These are phyloP conservation scores for Oehlia diaphana DNA, from an alignment of 192 early-diverging fungal genomes.

Conservation along the genomic window DNA sequence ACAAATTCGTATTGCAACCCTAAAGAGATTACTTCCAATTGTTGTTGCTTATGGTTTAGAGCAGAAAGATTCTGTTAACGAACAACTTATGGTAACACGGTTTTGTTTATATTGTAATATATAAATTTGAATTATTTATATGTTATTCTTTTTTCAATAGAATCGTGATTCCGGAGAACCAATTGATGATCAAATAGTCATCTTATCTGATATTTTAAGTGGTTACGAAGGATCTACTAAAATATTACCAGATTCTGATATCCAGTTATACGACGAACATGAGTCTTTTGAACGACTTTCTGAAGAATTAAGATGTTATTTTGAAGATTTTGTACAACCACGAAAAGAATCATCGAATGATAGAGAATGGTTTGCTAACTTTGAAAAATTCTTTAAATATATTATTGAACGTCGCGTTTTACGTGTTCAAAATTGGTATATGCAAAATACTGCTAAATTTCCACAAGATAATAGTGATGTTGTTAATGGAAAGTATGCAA, in stretches of 20 bases:
- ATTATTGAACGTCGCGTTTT: constrained; percentile 15
- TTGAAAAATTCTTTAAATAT: constrained; percentile 19
- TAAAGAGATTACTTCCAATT: neutral
- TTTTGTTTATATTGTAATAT: neutral
- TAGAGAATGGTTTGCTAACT: constrained; percentile 11
- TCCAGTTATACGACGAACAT: constrained; percentile 6
- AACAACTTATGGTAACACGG: neutral
- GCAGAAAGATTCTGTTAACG: neutral
- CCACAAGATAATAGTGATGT: constrained; percentile 24
- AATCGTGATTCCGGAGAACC: neutral
- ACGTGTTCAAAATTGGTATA: constrained; percentile 29
- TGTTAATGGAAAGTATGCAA: neutral
- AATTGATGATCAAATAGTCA: neutral
- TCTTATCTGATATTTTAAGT: neutral
- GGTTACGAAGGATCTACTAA: neutral
- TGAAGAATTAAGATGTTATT: neutral
- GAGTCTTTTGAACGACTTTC: constrained; percentile 6
- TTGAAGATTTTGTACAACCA: constrained; percentile 16
- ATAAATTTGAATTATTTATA: neutral
- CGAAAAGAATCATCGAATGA: constrained; percentile 10
- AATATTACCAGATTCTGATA: constrained; percentile 6
- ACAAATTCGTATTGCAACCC: neutral
- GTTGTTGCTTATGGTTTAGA: constrained; percentile 22
- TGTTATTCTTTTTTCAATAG: neutral
- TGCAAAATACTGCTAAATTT: constrained; percentile 6